A percentile compares a stretch with the other conserved stretches of the same genome.
Conservation (phyloP, 768 basidiomycete genomes). For the Lentinula raphanica region DNA sequence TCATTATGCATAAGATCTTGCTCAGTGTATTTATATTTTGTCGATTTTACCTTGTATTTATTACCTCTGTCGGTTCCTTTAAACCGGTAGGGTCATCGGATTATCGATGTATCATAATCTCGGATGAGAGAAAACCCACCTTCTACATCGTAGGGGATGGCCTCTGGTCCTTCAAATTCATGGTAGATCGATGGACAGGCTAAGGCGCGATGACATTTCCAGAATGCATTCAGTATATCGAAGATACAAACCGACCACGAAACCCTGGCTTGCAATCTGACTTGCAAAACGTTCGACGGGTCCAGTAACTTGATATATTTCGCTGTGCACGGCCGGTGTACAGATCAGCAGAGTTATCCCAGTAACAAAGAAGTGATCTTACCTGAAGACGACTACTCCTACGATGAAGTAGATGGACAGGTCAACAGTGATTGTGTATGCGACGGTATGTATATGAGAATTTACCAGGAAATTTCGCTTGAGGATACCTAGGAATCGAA, state of each 20-base stretch:
- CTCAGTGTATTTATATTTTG: too few relatives aligned
- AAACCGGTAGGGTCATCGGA: not conserved
- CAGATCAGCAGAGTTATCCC: not conserved
- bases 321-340: conserved; percentile 48
- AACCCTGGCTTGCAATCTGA: conserved; percentile 84
- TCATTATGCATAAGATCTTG: too few relatives aligned
- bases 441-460: not conserved
- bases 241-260: conserved; percentile 60
- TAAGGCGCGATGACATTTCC: conserved; percentile 20
- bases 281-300: conserved; percentile 92
- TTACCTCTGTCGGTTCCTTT: conserved; percentile 88
- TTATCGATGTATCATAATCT: too few relatives aligned
- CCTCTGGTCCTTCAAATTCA: conserved; percentile 85
- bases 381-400: conserved; percentile 86
- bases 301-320: conserved; percentile 96
- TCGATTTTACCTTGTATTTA: conserved; percentile 88
- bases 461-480: conserved; percentile 85
- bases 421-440: not conserved
- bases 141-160: conserved; percentile 85
- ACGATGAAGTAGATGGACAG: not conserved
- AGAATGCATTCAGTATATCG: not conserved
- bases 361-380: conserved; percentile 2
- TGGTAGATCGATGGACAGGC: conserved; percentile 86
- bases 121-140: too few relatives aligned
- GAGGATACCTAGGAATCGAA: conserved; percentile 72